Evolutionary conservation across 2,329 filamentous ascomycete species (phyloP).

Genomic region (Aspergillus caelatus): DNA sequence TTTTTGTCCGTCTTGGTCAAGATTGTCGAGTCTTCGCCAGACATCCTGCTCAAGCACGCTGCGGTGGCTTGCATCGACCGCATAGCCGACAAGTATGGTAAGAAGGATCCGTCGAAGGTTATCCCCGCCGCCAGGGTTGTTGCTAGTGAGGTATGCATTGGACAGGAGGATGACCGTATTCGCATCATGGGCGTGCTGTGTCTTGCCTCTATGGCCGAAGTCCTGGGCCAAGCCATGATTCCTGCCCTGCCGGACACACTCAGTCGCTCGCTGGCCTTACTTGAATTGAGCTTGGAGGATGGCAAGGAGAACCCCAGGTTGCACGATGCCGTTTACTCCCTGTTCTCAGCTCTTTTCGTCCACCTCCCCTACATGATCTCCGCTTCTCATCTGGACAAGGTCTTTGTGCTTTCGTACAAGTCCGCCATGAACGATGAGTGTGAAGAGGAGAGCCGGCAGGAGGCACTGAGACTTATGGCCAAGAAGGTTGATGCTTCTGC

Average conservation of each 20-base stretch:
- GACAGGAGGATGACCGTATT: conserved; percentile 70
- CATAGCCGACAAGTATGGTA: conserved; percentile 92
- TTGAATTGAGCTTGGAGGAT: conserved; percentile 63
- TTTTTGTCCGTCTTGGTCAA: conserved; percentile 79
- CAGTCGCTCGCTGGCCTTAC: conserved; percentile 70
- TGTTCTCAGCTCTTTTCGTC: conserved; percentile 77
- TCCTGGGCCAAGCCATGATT: conserved; percentile 82
- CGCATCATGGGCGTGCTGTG: conserved; percentile 85
- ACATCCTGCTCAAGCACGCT: conserved; percentile 78
- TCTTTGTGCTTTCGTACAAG: conserved; percentile 71
- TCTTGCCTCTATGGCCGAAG: conserved; percentile 84
- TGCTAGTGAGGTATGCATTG: conserved; percentile 74
- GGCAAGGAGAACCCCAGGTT: conserved; percentile 63
- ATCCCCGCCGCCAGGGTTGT: conserved; percentile 75
- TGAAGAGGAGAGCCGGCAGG: conserved; percentile 65
- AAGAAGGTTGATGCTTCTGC: conserved; percentile 75
- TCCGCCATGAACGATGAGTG: conserved; percentile 68
- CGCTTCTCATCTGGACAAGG: conserved; percentile 69
- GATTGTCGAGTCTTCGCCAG: conserved; percentile 72
- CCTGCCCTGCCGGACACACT: conserved; percentile 78
- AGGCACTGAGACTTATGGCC: conserved; percentile 74
- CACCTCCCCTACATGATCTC: conserved; percentile 90
- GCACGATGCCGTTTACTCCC: conserved; percentile 79
- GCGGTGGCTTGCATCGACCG: conserved; percentile 89
- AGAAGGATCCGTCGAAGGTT: conserved; percentile 80